Percentiles rank a stretch among this genome's conserved stretches.
phyloP scores from a whole-genome alignment of 192 early-diverging fungal genomes.

The Backusella luteola region DNA sequence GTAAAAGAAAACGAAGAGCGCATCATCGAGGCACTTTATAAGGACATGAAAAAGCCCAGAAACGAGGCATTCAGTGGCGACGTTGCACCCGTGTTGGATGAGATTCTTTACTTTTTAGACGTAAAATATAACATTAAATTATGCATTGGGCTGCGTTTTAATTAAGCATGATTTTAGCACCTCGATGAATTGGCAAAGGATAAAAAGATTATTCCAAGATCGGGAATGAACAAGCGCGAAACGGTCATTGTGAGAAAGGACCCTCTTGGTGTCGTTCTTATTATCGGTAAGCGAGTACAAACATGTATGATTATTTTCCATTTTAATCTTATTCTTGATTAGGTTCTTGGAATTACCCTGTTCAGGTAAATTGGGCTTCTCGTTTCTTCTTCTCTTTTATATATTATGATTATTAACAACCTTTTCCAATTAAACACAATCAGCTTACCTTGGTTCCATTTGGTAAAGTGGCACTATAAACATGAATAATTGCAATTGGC shows the following conservation, averaged over 20 bases:
- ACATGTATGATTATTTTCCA: slow-evolving; percentile 29
- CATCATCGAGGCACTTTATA: slow-evolving; percentile 51
- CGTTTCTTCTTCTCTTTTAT: slow-evolving; percentile 41
- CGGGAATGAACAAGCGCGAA: slow-evolving; percentile 44
- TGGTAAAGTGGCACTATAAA: slow-evolving; percentile 1
- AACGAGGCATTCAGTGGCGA: slow-evolving; percentile 57
- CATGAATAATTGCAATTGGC: too few species aligned
- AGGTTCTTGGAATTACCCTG: slow-evolving; percentile 53
- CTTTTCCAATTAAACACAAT: neutral
- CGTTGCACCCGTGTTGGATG: slow-evolving; percentile 44
- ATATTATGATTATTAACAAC: too few species aligned
- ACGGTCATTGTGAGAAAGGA: slow-evolving; percentile 58
- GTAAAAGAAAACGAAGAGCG: slow-evolving; percentile 59
- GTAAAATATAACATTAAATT: neutral
- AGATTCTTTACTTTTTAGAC: slow-evolving; percentile 39
- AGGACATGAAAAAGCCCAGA: slow-evolving; percentile 59
- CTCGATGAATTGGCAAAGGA: slow-evolving; percentile 59
- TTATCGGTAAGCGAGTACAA: slow-evolving; percentile 62
- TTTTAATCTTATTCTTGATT: neutral
- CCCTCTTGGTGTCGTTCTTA: slow-evolving; percentile 72
- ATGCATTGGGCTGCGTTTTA: neutral
- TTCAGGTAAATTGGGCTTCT: slow-evolving; percentile 42
- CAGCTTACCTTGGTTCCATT: slow-evolving; percentile 24
- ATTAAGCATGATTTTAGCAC: slow-evolving; percentile 37
- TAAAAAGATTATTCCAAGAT: slow-evolving; percentile 34